Conservation (phyloP, 192 early-diverging fungal genomes). For the Umbelopsis sp. region DNA sequence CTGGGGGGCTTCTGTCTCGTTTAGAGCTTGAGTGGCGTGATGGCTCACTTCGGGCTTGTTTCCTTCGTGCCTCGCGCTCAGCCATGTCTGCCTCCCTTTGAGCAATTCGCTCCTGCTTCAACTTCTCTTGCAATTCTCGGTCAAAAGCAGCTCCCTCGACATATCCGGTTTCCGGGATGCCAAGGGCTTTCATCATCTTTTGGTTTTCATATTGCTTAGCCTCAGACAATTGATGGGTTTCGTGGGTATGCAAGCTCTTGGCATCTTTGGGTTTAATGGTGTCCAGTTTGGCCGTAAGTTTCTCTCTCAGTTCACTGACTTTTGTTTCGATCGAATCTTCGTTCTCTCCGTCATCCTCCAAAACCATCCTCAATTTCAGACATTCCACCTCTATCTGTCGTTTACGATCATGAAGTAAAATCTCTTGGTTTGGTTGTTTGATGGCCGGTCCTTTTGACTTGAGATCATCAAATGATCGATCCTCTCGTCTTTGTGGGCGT, state of each 20-base stretch:
- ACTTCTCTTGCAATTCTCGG: conserved; percentile 63
- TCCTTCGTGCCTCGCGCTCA: conserved; percentile 32
- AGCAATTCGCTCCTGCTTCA: conserved; percentile 40
- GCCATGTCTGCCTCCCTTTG: conserved; percentile 42
- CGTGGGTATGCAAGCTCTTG: conserved; percentile 56
- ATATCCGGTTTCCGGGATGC: conserved; percentile 62
- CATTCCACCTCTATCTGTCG: conserved; percentile 88
- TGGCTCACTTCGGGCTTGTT: conserved; percentile 21
- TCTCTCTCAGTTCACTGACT: conserved; percentile 61
- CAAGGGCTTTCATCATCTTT: conserved; percentile 66
- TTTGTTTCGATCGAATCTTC: conserved; percentile 71
- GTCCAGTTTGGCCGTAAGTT: conserved; percentile 60
- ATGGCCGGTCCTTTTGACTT: conserved; percentile 25
- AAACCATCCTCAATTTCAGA: conserved; percentile 74
- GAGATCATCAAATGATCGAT: conserved; percentile 27
- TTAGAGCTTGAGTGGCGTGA: background rate
- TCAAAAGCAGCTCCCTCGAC: conserved; percentile 82
- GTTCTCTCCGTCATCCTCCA: conserved; percentile 71
- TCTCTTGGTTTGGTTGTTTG: conserved; percentile 73
- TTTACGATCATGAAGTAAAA: conserved; percentile 85
- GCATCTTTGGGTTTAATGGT: conserved; percentile 27
- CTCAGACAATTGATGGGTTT: conserved; percentile 72
- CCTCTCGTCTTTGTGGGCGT: conserved; percentile 50
- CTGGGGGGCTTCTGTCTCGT: background rate
- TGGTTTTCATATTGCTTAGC: conserved; percentile 73